Evolutionary conservation across 768 basidiomycete species (phyloP), one percentile per base, ranked within the genome.

Genomic region (Floccularia luteovirens): DNA sequence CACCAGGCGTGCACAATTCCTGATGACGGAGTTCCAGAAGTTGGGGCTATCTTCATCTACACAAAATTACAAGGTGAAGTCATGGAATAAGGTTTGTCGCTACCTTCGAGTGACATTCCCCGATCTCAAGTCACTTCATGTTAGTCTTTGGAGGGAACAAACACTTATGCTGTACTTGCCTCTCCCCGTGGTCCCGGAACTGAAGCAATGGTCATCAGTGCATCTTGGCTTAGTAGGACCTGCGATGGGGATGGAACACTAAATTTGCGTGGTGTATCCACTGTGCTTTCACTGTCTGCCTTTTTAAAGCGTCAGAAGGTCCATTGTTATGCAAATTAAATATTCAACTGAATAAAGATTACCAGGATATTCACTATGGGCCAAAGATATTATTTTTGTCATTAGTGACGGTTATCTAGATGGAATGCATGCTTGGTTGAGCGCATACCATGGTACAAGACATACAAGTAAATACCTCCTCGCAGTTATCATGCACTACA

Each of bases 391-490:
- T 41, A 62, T 97, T 13, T 84, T 98, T 44, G 77, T 99, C 20
- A 67, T 97, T 44, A 84, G 85, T 32, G 94, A 97, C 46, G 88
- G 80, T 1, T 79, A 93, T 56, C 58, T 90, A 24, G 87, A 93
- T 39, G 96, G 96, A 2, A 84, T 90, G 70, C 88, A 96, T 46
- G 93, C 90, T 2, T 99, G 90, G 83, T 65, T 97, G 24, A 78
- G 70, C 33, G 72, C 80, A 2, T 97, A 97, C 53, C 90, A 97
- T 56, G 79, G 75, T 13, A 62, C 67, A 23, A 52, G 64, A 17
- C 83, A 82, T 51, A 64, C 72, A 27, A 86, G 90, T 91, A 52
- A 43, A 56, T 37, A 25, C 13, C 33, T 19, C 21, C 32, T 16
- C 21, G 22, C 24, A 10, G 24, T 32, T 13, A 41, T 41, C 25